Percentiles rank a stretch among this genome's conserved stretches.
Evolutionary conservation across 768 basidiomycete species (phyloP).

Genomic region (Russula ochroleuca): DNA sequence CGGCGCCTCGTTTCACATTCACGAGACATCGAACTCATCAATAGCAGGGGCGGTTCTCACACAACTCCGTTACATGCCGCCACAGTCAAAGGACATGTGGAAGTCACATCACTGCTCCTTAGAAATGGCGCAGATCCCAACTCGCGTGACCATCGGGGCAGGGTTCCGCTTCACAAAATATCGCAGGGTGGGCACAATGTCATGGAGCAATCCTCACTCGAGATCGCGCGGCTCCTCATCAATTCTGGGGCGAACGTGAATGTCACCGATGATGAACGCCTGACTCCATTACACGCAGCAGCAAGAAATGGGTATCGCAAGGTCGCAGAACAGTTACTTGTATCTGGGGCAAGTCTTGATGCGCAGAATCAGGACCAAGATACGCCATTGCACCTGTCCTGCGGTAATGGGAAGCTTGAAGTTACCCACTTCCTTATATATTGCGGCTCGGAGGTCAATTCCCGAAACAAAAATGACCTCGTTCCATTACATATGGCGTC

Average conservation of each 20-base stretch:
- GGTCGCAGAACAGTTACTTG: background rate
- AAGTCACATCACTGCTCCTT: too few species aligned
- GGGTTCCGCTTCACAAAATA: background rate
- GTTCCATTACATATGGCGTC: background rate
- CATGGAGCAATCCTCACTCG: background rate
- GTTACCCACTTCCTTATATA: background rate
- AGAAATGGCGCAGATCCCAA: background rate
- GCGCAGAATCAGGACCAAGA: background rate
- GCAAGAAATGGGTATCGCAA: background rate
- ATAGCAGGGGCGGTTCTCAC: background rate
- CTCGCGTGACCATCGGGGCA: background rate
- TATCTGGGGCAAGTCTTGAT: background rate
- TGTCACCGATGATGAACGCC: background rate
- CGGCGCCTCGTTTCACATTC: background rate
- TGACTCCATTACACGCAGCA: background rate
- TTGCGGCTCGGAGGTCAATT: background rate
- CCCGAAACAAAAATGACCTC: accelerated
- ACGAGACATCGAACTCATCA: background rate
- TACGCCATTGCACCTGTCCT: background rate
- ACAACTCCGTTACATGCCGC: background rate
- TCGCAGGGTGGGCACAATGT: background rate
- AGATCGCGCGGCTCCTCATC: background rate
- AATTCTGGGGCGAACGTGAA: background rate
- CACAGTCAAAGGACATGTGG: background rate
- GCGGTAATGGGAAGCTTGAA: background rate